phyloP scores from a whole-genome alignment of 345 rosid genomes.

The Populus deltoides region DNA sequence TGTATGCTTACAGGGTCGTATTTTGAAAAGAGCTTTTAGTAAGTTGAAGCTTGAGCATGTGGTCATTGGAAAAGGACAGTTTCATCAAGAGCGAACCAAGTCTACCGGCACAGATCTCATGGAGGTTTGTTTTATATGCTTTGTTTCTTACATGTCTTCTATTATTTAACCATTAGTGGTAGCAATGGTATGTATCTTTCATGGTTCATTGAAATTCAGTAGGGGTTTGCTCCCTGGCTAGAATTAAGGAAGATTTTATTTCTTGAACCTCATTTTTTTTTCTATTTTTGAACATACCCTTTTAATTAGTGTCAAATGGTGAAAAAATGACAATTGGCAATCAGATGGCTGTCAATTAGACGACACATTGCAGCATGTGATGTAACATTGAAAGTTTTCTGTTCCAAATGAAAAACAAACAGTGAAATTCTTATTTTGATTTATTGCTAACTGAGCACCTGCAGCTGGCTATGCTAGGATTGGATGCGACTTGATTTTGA shows the following conservation, averaged over 20 bases:
- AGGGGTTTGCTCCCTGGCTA: not conserved
- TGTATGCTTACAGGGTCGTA: slow-evolving; percentile 59
- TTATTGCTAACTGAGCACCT: not conserved
- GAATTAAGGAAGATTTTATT: too few relatives aligned
- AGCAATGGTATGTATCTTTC: not conserved
- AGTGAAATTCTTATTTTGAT: not conserved
- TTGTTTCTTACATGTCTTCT: not conserved
- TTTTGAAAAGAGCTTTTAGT: slow-evolving; percentile 82
- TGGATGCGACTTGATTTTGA: not conserved
- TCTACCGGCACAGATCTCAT: slow-evolving; percentile 14
- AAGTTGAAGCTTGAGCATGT: slow-evolving; percentile 97
- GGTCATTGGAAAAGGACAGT: slow-evolving; percentile 88
- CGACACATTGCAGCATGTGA: not conserved
- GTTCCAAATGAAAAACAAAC: too few relatives aligned
- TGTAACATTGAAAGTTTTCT: not conserved
- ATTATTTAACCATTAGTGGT: not conserved
- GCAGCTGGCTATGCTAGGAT: not conserved
- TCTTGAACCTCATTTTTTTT: not conserved
- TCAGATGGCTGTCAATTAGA: not conserved
- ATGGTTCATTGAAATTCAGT: not conserved
- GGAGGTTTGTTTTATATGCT: slow-evolving; percentile 43
- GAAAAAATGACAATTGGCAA: not conserved
- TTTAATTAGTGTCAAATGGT: not conserved
- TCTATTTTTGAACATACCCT: not conserved
- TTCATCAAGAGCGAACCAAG: slow-evolving; percentile 75